A percentile compares a stretch with the other conserved stretches of the same genome.
Conservation (phyloP, 495 filamentous ascomycete genomes). For the Neohortaea acidophila region DNA sequence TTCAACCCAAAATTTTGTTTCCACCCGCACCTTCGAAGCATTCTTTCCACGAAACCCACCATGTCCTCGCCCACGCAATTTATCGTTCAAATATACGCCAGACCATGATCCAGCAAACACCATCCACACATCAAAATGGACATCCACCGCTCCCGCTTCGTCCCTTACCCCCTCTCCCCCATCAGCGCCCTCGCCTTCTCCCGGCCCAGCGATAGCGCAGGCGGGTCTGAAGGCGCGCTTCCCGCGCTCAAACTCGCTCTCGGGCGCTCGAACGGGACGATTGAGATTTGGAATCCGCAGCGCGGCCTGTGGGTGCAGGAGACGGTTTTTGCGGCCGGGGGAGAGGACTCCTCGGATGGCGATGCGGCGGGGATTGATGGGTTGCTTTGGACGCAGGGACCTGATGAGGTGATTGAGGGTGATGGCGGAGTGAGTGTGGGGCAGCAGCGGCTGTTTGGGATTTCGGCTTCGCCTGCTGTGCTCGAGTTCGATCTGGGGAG, state of each 20-base stretch:
- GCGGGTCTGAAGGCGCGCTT: constrained; percentile 32
- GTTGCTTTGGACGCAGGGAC: constrained; percentile 81
- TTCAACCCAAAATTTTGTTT: too few species aligned
- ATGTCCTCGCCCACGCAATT: too few species aligned
- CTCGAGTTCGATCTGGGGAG: constrained; percentile 88
- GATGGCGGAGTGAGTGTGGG: constrained; percentile 48
- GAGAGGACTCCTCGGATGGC: too few species aligned
- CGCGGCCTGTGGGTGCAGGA: constrained; percentile 82
- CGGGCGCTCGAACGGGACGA: constrained; percentile 85
- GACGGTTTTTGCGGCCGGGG: constrained; percentile 58
- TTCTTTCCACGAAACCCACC: too few species aligned
- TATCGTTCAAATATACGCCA: too few species aligned
- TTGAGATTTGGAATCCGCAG: constrained; percentile 95
- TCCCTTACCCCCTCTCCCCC: constrained; percentile 80
- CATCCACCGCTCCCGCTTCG: constrained; percentile 92
- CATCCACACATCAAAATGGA: too few species aligned
- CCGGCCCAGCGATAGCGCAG: constrained; percentile 45
- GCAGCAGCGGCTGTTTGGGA: constrained; percentile 79
- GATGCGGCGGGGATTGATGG: constrained; percentile 83
- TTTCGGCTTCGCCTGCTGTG: constrained; percentile 79
- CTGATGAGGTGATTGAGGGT: constrained; percentile 44
- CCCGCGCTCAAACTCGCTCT: constrained; percentile 63
- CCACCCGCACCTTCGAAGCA: too few species aligned
- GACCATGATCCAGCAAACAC: too few species aligned
- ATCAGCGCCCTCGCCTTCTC: constrained; percentile 94